Base-by-base conservation (phyloP, 768 basidiomycete species). In the Exsudoporus frostii region DNA sequence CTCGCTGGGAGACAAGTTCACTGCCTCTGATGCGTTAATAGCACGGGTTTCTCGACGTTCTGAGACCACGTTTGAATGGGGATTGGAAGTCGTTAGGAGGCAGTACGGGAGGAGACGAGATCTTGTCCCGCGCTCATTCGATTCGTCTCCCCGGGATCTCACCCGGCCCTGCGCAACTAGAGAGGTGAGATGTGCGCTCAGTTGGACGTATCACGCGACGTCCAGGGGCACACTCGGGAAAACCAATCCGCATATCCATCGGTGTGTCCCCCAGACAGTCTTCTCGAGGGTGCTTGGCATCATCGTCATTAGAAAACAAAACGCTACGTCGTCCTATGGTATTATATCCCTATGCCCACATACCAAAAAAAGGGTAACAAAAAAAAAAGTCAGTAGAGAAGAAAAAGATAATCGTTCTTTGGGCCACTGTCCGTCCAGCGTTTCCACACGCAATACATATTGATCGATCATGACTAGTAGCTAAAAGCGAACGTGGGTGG, bases 311-410 rank as follows among this genome's bases (percentile, higher is more conserved):
- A 67, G 32, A 19, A 62, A 57, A 48, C 54, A 57, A 40, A 43
- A 53, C 19, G 56, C 56, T 66, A 58, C 47, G 42, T 50, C 62
- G 54, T 66, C 65, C 52, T 69, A 69, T 55, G 58, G 65, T 69
- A 67, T 63, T 63, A 69, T 63, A 61, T 59, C 61, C 61, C 55
- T 54, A 44, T 48, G 45, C 51, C 49, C 53, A 58, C 55, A 43
- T 41, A 61, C 49, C 56, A 44, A 44, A 55, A 50, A 55, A 59
- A 25, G 29, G 10, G 10, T 2, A 11, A 30, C 10, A 10, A 11
- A 48, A 49, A 50, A 58, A 51, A 52, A 59, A 46, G 63, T 65
- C 57, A 53, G 44, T 45, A 41, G 52, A 38, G 44, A 46, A 25
- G 44, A 45, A 20, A 34, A 42, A 48, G 45, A 60, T 5, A 5